Percentiles rank a stretch among this genome's conserved stretches.
Conservation (phyloP, 2,329 filamentous ascomycete genomes). For the Fusarium dimerum region DNA sequence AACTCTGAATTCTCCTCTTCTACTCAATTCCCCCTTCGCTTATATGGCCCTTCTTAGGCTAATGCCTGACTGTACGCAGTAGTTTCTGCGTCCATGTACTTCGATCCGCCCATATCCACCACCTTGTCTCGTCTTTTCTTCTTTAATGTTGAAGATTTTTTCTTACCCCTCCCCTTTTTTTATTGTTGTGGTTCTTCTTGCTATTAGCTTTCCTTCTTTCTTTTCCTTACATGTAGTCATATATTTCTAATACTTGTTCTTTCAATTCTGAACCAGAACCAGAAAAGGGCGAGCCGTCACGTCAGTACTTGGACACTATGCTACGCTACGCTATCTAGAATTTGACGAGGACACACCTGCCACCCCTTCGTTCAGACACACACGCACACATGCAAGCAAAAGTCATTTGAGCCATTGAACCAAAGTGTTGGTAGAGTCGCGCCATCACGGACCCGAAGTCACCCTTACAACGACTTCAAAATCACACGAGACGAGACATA, state of each 20-base stretch:
- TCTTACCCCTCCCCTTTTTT: constrained; percentile 4
- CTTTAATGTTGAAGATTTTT: constrained; percentile 20
- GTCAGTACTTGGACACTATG: constrained; percentile 4
- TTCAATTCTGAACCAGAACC: no score
- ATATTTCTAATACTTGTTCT: constrained; percentile 1
- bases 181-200: constrained; percentile 4
- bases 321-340: constrained; percentile 3
- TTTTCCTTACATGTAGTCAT: constrained; percentile 6
- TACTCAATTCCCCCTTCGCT: background rate
- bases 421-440: constrained; percentile 23
- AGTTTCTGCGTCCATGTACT: background rate
- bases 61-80: background rate
- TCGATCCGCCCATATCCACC: constrained; percentile 15
- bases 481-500: constrained; percentile 31
- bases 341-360: no score
- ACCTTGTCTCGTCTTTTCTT: constrained; percentile 24
- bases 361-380: no score
- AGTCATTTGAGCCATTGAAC: constrained; percentile 3
- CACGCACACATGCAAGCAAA: background rate
- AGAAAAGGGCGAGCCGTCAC: no score
- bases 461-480: constrained; percentile 23
- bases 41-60: background rate
- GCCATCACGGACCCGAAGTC: constrained; percentile 26
- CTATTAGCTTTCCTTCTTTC: constrained; percentile 4
- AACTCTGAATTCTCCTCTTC: background rate